Evolutionary conservation across 2,329 filamentous ascomycete species (phyloP).

Genomic region (Diaporthe destruens): DNA sequence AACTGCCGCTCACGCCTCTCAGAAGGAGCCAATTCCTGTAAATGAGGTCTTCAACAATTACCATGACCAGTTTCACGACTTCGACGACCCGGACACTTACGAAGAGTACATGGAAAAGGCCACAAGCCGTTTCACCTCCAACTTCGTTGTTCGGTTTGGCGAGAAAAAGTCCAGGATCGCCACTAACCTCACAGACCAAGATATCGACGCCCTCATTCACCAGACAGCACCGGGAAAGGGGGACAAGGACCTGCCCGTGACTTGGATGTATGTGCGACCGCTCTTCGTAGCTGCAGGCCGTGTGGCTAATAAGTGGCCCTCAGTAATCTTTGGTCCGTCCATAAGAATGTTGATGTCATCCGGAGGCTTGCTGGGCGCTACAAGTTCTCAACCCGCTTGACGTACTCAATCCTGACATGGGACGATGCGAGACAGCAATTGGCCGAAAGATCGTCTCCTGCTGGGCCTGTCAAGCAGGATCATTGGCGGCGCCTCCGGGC

Average conservation of each 20-base stretch:
- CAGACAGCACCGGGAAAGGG: slow-evolving; percentile 45
- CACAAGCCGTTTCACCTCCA: slow-evolving; percentile 57
- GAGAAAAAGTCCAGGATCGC: slow-evolving; percentile 66
- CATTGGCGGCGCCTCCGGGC: neutral
- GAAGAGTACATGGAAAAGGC: slow-evolving; percentile 57
- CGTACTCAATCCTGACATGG: slow-evolving; percentile 69
- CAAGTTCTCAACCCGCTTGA: slow-evolving; percentile 75
- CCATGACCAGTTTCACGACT: slow-evolving; percentile 59
- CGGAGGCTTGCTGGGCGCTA: slow-evolving; percentile 70
- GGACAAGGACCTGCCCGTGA: slow-evolving; percentile 60
- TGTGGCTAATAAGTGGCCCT: slow-evolving; percentile 37
- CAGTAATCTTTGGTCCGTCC: slow-evolving; percentile 79
- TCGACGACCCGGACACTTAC: slow-evolving; percentile 65
- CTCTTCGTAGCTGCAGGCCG: slow-evolving; percentile 16
- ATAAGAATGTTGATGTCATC: slow-evolving; percentile 68
- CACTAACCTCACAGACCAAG: slow-evolving; percentile 61
- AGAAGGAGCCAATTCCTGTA: slow-evolving; percentile 26
- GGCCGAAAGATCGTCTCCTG: slow-evolving; percentile 14
- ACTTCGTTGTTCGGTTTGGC: slow-evolving; percentile 77
- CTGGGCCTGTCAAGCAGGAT: slow-evolving; percentile 4
- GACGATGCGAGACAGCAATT: slow-evolving; percentile 43
- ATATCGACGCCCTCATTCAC: slow-evolving; percentile 56
- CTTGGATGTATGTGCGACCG: slow-evolving; percentile 74
- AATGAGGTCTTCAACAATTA: slow-evolving; percentile 35
- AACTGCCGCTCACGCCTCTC: slow-evolving; percentile 16